These are phyloP conservation scores for Chaetomiaceae sp. DNA, from an alignment of 2,329 filamentous ascomycete genomes.

Conservation along the genomic window DNA sequence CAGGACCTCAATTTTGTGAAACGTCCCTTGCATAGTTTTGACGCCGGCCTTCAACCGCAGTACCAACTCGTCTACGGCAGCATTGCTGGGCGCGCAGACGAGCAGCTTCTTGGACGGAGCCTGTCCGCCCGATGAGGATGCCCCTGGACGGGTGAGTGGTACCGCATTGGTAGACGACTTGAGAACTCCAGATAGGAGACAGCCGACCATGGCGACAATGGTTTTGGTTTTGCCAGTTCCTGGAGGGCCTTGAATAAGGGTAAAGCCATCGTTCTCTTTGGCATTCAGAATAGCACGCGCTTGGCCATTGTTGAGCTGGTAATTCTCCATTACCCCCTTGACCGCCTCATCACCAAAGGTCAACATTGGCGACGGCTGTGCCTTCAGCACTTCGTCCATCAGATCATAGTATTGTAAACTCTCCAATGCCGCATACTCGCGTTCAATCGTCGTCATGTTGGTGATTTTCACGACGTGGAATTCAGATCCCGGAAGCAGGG, in stretches of 20 bases:
- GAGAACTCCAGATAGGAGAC: constrained; percentile 62
- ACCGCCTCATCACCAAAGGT: constrained; percentile 73
- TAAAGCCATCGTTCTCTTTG: constrained; percentile 94
- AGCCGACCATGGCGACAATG: constrained; percentile 92
- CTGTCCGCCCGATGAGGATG: constrained; percentile 30
- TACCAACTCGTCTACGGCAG: constrained; percentile 92
- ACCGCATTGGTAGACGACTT: constrained; percentile 42
- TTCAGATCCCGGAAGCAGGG: constrained; percentile 64
- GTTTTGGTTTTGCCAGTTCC: constrained; percentile 99
- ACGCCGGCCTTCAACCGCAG: constrained; percentile 86
- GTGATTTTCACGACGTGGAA: constrained; percentile 79
- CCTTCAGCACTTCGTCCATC: constrained; percentile 80
- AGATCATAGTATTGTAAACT: constrained; percentile 94
- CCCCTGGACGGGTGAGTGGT: constrained; percentile 40
- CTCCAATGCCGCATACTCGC: constrained; percentile 88
- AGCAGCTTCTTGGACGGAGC: constrained; percentile 72
- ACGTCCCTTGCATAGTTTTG: constrained; percentile 67
- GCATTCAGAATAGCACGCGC: constrained; percentile 89
- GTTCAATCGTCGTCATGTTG: constrained; percentile 89
- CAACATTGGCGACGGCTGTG: constrained; percentile 83
- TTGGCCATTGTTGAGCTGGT: constrained; percentile 82
- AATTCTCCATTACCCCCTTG: constrained; percentile 65
- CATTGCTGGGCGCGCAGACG: constrained; percentile 97
- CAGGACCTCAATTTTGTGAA: constrained; percentile 77
- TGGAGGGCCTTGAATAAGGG: constrained; percentile 89